Evolutionary conservation across 129 eudicot genomes (phyloP).

Genomic region (Arctium minus): DNA sequence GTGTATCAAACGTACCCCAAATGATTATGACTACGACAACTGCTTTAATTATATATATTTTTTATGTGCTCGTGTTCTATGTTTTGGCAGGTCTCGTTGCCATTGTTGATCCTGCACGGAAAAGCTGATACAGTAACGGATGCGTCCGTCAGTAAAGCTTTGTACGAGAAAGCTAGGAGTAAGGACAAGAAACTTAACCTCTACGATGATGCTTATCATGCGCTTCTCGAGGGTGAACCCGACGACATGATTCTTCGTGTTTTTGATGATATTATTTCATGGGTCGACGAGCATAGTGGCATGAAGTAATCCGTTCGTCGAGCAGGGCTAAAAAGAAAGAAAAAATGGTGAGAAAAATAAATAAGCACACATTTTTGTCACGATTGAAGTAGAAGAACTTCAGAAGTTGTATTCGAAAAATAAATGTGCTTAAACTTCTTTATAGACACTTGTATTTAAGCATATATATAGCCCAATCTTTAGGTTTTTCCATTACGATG

Average conservation of each 20-base stretch:
- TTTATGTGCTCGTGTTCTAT: neutral
- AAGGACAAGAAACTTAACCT: conserved; percentile 79
- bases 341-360: neutral
- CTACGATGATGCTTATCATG: conserved; percentile 62
- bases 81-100: conserved; percentile 64
- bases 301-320: neutral
- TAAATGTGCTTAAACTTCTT: conserved; percentile 13
- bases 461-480: neutral
- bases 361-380: conserved; percentile 5
- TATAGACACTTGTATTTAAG: neutral
- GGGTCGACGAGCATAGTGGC: conserved; percentile 69
- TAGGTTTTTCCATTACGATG: neutral
- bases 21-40: neutral
- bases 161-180: conserved; percentile 83
- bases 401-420: neutral
- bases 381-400: conserved; percentile 5
- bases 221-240: conserved; percentile 90
- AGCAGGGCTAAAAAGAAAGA: neutral
- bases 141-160: conserved; percentile 78
- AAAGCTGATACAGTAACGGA: conserved; percentile 86
- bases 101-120: conserved; percentile 86
- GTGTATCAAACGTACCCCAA: too few species aligned
- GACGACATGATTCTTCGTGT: conserved; percentile 65
- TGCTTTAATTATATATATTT: neutral
- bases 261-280: conserved; percentile 60